Evolutionary conservation across 129 eudicot species (phyloP).

Genomic region (Calendula officinalis): DNA sequence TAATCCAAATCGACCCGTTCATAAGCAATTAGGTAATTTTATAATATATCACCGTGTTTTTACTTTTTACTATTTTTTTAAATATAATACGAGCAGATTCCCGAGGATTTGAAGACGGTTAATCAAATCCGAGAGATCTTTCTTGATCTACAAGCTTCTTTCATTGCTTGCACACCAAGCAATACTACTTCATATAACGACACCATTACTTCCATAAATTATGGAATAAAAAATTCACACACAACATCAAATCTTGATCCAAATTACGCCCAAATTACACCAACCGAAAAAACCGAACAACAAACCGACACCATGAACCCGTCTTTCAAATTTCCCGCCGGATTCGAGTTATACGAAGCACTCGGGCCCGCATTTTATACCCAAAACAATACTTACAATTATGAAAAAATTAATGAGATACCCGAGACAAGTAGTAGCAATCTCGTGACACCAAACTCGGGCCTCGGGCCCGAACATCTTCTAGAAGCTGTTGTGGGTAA

Average conservation of each 20-base stretch:
- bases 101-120: conserved; percentile 62
- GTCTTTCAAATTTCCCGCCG: conserved; percentile 59
- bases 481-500: conserved; percentile 89
- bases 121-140: conserved; percentile 55
- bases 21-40: neutral
- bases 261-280: conserved; percentile 22
- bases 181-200: conserved; percentile 28
- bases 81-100: conserved; percentile 40
- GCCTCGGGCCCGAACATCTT: conserved; percentile 57
- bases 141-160: conserved; percentile 47
- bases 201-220: conserved; percentile 25
- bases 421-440: conserved; percentile 43
- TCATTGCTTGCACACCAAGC: conserved; percentile 26
- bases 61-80: neutral
- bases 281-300: conserved; percentile 17
- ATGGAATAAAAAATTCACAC: conserved; percentile 23
- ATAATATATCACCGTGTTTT: neutral
- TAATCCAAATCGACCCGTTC: neutral
- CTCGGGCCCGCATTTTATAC: conserved; percentile 61
- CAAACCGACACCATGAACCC: conserved; percentile 33
- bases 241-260: conserved; percentile 27
- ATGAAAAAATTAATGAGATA: conserved; percentile 44
- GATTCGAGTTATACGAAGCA: conserved; percentile 85
- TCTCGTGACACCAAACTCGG: conserved; percentile 43
- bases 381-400: conserved; percentile 34